Base-by-base conservation (phyloP, 1,284 basidiomycete species). In the Ustilago crameri region DNA sequence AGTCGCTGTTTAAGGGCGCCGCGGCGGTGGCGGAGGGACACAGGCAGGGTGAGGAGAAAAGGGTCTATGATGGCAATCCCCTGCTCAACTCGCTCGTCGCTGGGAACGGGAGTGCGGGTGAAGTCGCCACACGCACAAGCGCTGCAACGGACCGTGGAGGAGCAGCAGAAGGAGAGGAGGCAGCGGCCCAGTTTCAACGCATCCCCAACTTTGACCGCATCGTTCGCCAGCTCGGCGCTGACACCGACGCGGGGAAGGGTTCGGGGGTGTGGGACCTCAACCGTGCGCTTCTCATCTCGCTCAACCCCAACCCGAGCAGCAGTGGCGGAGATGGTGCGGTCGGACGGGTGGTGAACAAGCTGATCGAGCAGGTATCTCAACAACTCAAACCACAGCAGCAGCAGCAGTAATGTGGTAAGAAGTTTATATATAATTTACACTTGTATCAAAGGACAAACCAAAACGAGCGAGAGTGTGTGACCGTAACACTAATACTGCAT, bases 151-250 rank as follows among this genome's bases (percentile, higher is more conserved):
- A 22, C 34, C 9, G n/a, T n/a, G n/a, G n/a, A 49, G 8, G 22
- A 30, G 24, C 20, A 14, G 14, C 26, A 20, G 9, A 37, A 12
- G 22, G 7, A 15, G 20, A 18, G 10, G 18, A 32, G 34, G n/a
- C 35, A 37, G 38, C 44, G 12, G 27, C 45, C 43, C 62, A 71
- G 50, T 71, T 71, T 38, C 46, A 48, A 9, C 54, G 62, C 7
- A 65, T 71, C 27, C 62, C 68, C 20, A 51, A 52, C 27, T 46
- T 71, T 17, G 68, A 71, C 2, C n/a, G 12, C 4, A 24, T 71
- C n/a, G 17, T 61, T 24, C 52, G 43, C 43, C 51, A 58, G 5
- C 42, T 59, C 3, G 22, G 44, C 9, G 15, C 54, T 18, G 27
- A 26, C 5, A 4, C 54, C 0, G 20, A 15, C 12, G 30, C 22